Evolutionary conservation across 768 basidiomycete genomes (phyloP).

Genomic region (Tephrocybe sp.): DNA sequence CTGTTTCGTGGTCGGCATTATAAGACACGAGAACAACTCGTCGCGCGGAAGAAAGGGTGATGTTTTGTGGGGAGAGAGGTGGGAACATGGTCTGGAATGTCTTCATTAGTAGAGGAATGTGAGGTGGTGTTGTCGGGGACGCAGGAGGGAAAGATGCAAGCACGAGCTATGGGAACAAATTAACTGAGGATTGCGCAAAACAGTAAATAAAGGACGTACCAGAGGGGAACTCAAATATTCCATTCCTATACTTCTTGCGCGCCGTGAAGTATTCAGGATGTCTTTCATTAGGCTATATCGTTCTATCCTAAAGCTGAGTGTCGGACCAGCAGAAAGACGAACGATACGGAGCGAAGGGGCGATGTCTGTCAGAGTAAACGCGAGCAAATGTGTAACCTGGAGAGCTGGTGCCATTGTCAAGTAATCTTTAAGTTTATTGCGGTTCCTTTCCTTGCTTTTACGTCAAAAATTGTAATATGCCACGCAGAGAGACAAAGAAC

Average conservation of each 20-base stretch:
- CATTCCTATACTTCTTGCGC: conserved; percentile 74
- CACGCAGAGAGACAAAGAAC: background rate
- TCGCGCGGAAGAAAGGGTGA: conserved; percentile 86
- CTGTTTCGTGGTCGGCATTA: conserved; percentile 78
- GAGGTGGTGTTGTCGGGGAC: conserved; percentile 72
- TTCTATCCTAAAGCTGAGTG: conserved; percentile 90
- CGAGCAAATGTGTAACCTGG: conserved; percentile 89
- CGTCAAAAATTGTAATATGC: conserved; percentile 5
- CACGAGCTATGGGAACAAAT: conserved; percentile 63
- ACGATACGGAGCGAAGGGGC: conserved; percentile 87
- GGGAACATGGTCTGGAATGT: conserved; percentile 97
- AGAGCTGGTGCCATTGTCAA: conserved; percentile 89
- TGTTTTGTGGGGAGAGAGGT: conserved; percentile 78
- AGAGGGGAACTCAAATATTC: conserved; percentile 93
- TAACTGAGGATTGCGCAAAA: background rate
- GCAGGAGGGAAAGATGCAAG: conserved; percentile 84
- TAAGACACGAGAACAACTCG: conserved; percentile 93
- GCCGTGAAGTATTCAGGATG: conserved; percentile 61
- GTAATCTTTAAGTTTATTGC: conserved; percentile 93
- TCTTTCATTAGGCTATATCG: conserved; percentile 92
- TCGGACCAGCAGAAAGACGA: conserved; percentile 87
- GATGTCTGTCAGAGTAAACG: conserved; percentile 84
- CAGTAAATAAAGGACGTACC: conserved; percentile 43
- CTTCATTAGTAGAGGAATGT: conserved; percentile 91
- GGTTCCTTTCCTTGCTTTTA: conserved; percentile 71